Base-by-base conservation (phyloP, 345 rosid species). In the Mallotus nudiflorus region DNA sequence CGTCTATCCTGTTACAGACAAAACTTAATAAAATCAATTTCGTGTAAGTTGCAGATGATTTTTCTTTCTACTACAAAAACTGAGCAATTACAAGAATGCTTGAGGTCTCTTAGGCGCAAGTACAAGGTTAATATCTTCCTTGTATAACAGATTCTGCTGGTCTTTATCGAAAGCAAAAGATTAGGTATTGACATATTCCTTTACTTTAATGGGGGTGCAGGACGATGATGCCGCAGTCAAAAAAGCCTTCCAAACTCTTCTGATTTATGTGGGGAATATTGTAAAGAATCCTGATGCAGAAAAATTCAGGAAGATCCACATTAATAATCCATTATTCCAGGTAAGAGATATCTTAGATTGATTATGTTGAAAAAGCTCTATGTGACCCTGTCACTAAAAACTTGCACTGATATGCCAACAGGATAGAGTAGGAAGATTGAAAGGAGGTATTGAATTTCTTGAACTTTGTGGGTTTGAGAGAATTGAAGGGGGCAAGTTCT, bases 381-480 rank as follows among this genome's bases (percentile, higher is more conserved):
- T 28, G 13, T 37, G 42, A 29, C 33, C 40, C 24, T 18, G 6
- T 39, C 31, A 61, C 20, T 40, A 19, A 40, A 44, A 6, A 4
- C 22, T 9, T 31, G 55, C 37, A 29, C 25, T n/a, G 12, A 27
- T 48, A 9, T 54, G 69, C 22, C 28, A 56, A 65, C 84, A 89
- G 88, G 91, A 84, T 46, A 84, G 90, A 67, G 84, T 89, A 33
- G 96, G 89, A 61, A 77, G 85, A 65, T 49, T 87, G 42, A 56
- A 69, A 73, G 90, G 82, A 81, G 92, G 89, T 14, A 62, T 78
- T 5, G 88, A 87, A 80, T 89, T 93, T 83, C 88, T 93, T 50
- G 89, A 88, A 83, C 89, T 93, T 69, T 91, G 98, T 40, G 97
- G 96, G 25, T 93, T 91, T 62, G 86, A 84, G 77, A 86, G 66